Percentiles rank a stretch among this genome's conserved stretches.
phyloP scores from a whole-genome alignment of 2,329 filamentous ascomycete species.

The Fusarium duplospermum region DNA sequence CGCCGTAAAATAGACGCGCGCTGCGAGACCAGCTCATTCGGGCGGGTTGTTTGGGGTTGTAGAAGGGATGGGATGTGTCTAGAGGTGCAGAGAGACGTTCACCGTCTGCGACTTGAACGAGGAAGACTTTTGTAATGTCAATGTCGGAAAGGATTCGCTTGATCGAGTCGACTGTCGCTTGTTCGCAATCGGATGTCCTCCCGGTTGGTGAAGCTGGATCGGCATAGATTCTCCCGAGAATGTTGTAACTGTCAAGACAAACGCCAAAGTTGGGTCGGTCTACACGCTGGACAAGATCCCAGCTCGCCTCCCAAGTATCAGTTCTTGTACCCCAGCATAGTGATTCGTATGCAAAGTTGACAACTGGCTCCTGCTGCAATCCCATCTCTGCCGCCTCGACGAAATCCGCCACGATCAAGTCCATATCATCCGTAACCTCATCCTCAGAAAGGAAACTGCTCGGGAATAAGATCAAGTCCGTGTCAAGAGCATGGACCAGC shows the following conservation, averaged over 20 bases:
- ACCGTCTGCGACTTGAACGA: slow-evolving; percentile 81
- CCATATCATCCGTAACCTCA: slow-evolving; percentile 58
- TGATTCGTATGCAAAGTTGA: slow-evolving; percentile 80
- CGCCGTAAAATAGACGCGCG: slow-evolving; percentile 69
- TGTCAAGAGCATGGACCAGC: slow-evolving; percentile 71
- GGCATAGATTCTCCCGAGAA: slow-evolving; percentile 76
- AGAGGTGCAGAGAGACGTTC: slow-evolving; percentile 71
- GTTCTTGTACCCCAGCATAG: slow-evolving; percentile 78
- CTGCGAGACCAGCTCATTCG: slow-evolving; percentile 85
- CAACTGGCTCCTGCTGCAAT: slow-evolving; percentile 62
- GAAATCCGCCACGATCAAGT: slow-evolving; percentile 72
- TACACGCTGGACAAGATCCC: slow-evolving; percentile 74
- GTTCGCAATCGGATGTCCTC: slow-evolving; percentile 65
- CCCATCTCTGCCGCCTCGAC: slow-evolving; percentile 75
- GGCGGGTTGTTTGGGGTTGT: slow-evolving; percentile 49
- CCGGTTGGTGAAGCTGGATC: slow-evolving; percentile 70
- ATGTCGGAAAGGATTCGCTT: slow-evolving; percentile 64
- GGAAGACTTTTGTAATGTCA: slow-evolving; percentile 75
- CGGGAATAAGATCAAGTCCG: slow-evolving; percentile 80
- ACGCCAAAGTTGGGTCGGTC: slow-evolving; percentile 79
- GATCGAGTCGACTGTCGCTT: slow-evolving; percentile 65
- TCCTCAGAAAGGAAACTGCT: slow-evolving; percentile 72
- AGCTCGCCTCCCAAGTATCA: slow-evolving; percentile 78
- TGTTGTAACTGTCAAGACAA: slow-evolving; percentile 84
- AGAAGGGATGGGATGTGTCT: slow-evolving; percentile 57